Evolutionary conservation across 306 rosid genomes (phyloP), one percentile per base, ranked within the genome.

Genomic region (Casuarina glauca): DNA sequence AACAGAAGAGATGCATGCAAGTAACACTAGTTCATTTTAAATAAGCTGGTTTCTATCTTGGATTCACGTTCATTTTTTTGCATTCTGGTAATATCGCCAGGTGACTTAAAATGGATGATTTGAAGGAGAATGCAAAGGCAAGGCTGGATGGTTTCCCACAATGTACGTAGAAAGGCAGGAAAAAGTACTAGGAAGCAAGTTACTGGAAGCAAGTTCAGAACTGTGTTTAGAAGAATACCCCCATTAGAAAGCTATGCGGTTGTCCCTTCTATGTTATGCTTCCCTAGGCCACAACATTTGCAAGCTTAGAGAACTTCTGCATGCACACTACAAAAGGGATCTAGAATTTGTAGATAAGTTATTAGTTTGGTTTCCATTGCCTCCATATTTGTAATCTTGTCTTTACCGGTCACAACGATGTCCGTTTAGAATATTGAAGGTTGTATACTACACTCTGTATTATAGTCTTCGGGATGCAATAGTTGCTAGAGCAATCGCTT

Each of bases 81-180:
- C 36, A 51, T 69, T 2, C 19, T 19, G 32, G 61, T 36, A 53
- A 5, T 73, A 50, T 80, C 15, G 45, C 43, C 80, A 94, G 97
- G 91, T 90, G 76, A 88, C 77, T 61, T 62, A 89, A 4, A 87
- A 90, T 76, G 98, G 98, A 79, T 94, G 98, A 97, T 92, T 97
- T 8, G 88, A 92, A 88, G 98, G 98, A 86, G 90, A 90, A 80
- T 87, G 86, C 82, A 80, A 88, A 1, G 91, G 95, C 76, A 84
- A 87, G 82, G 86, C 92, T 32, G 97, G 97, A 72, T 90, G 98
- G 98, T 94, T 92, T 87, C 98, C 98, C 76, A 89, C 97, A 10
- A 97, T 97, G 63, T 94, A 94, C 70, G 86, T 92, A 46, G 91
- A 87, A 83, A 84, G 78, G 84, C 91, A 88, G 73, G 94, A 94